These are phyloP conservation scores for Fusarium agapanthi DNA, from an alignment of 2,329 filamentous ascomycete species.

Conservation along the genomic window DNA sequence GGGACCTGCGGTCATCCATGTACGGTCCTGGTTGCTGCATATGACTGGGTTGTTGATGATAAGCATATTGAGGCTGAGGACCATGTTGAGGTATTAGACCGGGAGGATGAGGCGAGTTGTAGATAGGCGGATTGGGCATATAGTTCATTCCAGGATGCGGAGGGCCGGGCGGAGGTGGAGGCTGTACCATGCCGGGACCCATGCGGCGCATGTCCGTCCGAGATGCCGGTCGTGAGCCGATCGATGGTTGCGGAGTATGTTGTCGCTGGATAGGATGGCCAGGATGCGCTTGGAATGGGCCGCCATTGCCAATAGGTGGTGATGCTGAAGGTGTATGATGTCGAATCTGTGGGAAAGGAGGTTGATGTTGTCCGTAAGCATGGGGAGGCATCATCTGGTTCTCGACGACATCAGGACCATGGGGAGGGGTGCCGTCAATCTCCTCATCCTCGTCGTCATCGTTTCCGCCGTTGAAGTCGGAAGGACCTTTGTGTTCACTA, in stretches of 20 bases:
- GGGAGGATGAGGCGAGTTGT: slow-evolving; percentile 65
- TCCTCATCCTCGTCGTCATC: slow-evolving; percentile 88
- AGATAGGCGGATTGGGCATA: slow-evolving; percentile 86
- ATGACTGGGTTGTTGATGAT: slow-evolving; percentile 30
- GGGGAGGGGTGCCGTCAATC: slow-evolving; percentile 73
- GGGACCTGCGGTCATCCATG: slow-evolving; percentile 66
- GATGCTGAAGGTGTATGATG: slow-evolving; percentile 87
- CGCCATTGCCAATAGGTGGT: slow-evolving; percentile 84
- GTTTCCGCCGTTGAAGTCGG: slow-evolving; percentile 87
- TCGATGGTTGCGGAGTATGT: slow-evolving; percentile 81
- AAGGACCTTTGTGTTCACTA: slow-evolving; percentile 95
- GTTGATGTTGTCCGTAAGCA: slow-evolving; percentile 66
- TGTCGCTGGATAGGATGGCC: slow-evolving; percentile 64
- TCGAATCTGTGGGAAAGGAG: slow-evolving; percentile 81
- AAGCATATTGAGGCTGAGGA: slow-evolving; percentile 32
- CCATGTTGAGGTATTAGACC: slow-evolving; percentile 37
- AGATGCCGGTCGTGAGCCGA: slow-evolving; percentile 74
- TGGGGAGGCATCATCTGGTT: slow-evolving; percentile 74
- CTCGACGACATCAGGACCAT: slow-evolving; percentile 65
- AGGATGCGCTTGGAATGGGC: slow-evolving; percentile 65
- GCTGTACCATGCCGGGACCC: slow-evolving; percentile 76
- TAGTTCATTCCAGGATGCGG: slow-evolving; percentile 74
- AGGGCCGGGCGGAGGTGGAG: slow-evolving; percentile 63
- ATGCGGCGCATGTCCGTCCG: slow-evolving; percentile 80
- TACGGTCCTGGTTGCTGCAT: slow-evolving; percentile 69